These are phyloP conservation scores for Tolypocladium tundrense DNA, from an alignment of 2,329 filamentous ascomycete genomes.

Conservation along the genomic window DNA sequence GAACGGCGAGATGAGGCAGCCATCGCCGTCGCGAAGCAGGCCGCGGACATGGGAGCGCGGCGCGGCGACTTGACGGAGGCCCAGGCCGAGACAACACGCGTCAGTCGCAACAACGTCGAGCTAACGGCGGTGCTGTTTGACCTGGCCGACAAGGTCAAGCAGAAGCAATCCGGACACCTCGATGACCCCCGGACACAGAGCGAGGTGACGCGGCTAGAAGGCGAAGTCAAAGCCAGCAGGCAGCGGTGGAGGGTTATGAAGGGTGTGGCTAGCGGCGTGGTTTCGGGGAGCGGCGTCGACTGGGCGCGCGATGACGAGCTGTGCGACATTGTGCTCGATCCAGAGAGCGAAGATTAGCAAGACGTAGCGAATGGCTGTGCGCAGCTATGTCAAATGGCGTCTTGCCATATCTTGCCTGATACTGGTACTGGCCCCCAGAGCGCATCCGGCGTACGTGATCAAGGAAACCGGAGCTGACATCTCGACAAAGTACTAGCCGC, in stretches of 20 bases:
- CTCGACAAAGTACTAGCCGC: background rate
- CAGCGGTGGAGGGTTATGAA: conserved; percentile 67
- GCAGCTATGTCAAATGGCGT: background rate
- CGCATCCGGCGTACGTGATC: background rate
- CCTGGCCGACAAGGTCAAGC: conserved; percentile 47
- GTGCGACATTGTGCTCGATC: conserved; percentile 61
- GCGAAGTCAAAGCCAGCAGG: conserved; percentile 49
- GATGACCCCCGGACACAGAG: conserved; percentile 39
- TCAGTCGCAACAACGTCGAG: conserved; percentile 50
- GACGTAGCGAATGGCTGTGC: conserved; percentile 4
- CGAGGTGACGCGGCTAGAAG: conserved; percentile 50
- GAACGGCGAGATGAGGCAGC: conserved; percentile 58
- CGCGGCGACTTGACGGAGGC: conserved; percentile 42
- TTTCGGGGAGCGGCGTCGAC: conserved; percentile 73
- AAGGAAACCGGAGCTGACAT: background rate
- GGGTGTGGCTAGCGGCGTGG: conserved; percentile 64
- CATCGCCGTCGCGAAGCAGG: conserved; percentile 49
- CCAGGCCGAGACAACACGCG: conserved; percentile 47
- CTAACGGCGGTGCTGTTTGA: conserved; percentile 53
- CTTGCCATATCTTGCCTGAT: background rate
- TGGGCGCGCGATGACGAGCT: conserved; percentile 65
- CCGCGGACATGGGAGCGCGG: conserved; percentile 38
- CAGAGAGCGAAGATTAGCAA: conserved; percentile 33
- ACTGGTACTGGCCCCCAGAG: background rate
- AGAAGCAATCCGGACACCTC: conserved; percentile 42